These are phyloP conservation scores for Urochloa ruziziensis DNA, from an alignment of 176 grass and related monocot species.

Conservation along the genomic window DNA sequence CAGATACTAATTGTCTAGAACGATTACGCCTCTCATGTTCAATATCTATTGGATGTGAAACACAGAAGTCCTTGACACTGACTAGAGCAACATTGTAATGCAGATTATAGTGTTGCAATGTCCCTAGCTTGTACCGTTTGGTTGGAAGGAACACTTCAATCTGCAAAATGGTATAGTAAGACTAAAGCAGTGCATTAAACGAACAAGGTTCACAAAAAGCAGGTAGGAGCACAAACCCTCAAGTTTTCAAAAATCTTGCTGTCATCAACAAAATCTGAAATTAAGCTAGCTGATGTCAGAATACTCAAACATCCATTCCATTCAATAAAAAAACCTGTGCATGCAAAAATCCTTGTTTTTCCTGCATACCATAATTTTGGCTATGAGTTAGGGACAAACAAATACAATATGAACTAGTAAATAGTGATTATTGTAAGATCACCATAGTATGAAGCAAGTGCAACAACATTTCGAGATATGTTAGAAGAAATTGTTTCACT, in stretches of 20 bases:
- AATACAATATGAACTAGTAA: not conserved
- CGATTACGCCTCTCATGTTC: too few relatives aligned
- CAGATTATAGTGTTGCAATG: not conserved
- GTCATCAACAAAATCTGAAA: not conserved
- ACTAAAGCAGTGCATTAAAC: not conserved
- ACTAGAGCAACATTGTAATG: constrained; percentile 28
- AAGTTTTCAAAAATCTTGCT: not conserved
- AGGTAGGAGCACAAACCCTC: not conserved
- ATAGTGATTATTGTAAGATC: not conserved
- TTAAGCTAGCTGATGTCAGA: not conserved
- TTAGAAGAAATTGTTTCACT: not conserved
- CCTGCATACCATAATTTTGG: not conserved
- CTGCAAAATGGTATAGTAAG: not conserved
- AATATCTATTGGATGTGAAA: not conserved
- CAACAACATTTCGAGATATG: not conserved
- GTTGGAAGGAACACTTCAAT: not conserved
- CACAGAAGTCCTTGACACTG: not conserved
- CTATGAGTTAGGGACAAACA: not conserved
- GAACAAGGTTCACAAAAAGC: not conserved
- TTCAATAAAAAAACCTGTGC: not conserved
- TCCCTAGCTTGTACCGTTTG: not conserved
- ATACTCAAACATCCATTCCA: not conserved
- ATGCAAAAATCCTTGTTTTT: constrained; percentile 7
- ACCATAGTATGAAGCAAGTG: constrained; percentile 4
- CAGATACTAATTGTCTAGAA: not conserved